A percentile compares a stretch with the other conserved stretches of the same genome.
phyloP scores from a whole-genome alignment of 768 basidiomycete species.

The Chlorophyllum brunneum region DNA sequence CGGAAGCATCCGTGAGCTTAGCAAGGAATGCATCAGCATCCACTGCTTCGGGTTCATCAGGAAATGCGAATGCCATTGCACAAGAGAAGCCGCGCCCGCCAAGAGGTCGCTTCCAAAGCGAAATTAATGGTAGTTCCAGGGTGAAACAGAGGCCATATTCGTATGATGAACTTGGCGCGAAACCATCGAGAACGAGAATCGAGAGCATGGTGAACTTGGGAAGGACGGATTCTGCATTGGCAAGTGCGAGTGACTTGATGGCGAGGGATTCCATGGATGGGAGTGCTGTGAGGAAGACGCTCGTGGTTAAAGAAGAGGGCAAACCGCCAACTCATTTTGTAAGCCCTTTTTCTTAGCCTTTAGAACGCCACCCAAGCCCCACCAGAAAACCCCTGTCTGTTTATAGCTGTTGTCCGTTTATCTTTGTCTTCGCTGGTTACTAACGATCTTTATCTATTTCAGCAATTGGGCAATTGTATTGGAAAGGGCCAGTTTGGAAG shows the following conservation, averaged over 20 bases:
- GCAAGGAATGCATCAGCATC: constrained; percentile 22
- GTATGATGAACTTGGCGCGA: constrained; percentile 60
- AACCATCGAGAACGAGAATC: constrained; percentile 56
- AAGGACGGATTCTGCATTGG: constrained; percentile 38
- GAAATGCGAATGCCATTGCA: constrained; percentile 28
- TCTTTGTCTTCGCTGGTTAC: background rate
- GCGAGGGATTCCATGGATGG: constrained; percentile 62
- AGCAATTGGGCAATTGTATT: constrained; percentile 99
- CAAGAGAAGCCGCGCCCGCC: constrained; percentile 36
- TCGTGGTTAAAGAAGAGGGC: constrained; percentile 79
- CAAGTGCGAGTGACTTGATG: constrained; percentile 64
- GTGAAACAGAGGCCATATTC: constrained; percentile 60
- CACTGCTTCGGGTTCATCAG: constrained; percentile 36
- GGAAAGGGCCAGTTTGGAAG: constrained; percentile 96
- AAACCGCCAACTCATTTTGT: constrained; percentile 80
- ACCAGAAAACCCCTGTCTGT: constrained; percentile 8
- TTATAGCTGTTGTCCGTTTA: too few species aligned
- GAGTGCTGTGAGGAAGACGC: constrained; percentile 57
- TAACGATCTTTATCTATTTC: constrained; percentile 8
- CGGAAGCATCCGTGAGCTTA: background rate
- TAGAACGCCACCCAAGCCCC: background rate
- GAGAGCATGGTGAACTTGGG: constrained; percentile 72
- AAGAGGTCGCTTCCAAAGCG: constrained; percentile 72
- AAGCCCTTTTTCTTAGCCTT: constrained; percentile 30
- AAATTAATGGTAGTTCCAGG: constrained; percentile 57